Conservation (phyloP, 768 basidiomycete species). For the Lanmaoa pseudosensibilis region DNA sequence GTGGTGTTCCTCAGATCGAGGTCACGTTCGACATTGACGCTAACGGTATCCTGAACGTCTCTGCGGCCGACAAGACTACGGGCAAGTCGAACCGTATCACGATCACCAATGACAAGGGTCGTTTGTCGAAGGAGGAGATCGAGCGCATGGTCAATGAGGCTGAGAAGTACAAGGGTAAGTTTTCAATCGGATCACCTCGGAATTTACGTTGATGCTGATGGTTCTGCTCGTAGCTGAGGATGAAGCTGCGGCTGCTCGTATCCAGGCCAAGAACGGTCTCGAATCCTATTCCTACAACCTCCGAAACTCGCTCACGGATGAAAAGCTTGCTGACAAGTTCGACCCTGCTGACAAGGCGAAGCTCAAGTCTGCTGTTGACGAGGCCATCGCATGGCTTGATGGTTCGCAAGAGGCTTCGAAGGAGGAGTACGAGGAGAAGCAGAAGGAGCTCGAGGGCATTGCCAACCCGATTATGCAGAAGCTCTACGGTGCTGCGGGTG, state of each 20-base stretch:
- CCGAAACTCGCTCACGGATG: slow-evolving; percentile 82
- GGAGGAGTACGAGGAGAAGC: slow-evolving; percentile 90
- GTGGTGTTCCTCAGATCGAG: slow-evolving; percentile 97
- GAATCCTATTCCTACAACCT: slow-evolving; percentile 97
- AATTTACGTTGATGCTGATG: slow-evolving; percentile 10
- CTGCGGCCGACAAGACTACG: slow-evolving; percentile 93
- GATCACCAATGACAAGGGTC: slow-evolving; percentile 96
- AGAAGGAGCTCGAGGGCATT: slow-evolving; percentile 87
- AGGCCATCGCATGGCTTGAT: slow-evolving; percentile 85
- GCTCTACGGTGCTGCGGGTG: slow-evolving; percentile 62
- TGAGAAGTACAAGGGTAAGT: slow-evolving; percentile 82
- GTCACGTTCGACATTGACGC: slow-evolving; percentile 99
- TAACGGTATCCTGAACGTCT: slow-evolving; percentile 95
- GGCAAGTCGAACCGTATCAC: slow-evolving; percentile 94
- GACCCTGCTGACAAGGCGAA: slow-evolving; percentile 83
- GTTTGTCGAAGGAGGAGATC: slow-evolving; percentile 95
- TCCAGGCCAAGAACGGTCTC: slow-evolving; percentile 85
- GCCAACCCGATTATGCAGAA: slow-evolving; percentile 76
- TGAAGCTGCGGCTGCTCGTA: slow-evolving; percentile 81
- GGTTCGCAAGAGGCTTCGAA: slow-evolving; percentile 85
- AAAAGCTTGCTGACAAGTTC: slow-evolving; percentile 86
- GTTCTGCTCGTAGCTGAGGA: slow-evolving; percentile 61
- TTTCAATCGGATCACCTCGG: not conserved
- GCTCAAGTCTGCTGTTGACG: slow-evolving; percentile 78
- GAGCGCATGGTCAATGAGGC: slow-evolving; percentile 97